phyloP scores from a whole-genome alignment of 495 filamentous ascomycete genomes.

The Aspergillus carlsbadensis region DNA sequence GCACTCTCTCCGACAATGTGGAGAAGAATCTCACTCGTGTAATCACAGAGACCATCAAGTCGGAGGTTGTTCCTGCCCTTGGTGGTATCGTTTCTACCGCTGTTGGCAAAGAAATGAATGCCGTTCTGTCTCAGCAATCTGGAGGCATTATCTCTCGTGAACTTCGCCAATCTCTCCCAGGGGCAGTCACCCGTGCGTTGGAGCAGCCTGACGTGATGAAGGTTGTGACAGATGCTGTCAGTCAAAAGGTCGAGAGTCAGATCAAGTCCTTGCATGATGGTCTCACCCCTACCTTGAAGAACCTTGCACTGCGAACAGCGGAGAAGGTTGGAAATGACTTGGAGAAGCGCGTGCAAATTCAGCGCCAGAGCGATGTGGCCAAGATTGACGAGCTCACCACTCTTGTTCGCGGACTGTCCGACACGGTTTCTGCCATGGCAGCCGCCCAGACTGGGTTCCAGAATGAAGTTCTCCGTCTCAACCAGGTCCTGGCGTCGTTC shows the following conservation, averaged over 20 bases:
- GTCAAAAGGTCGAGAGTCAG: slow-evolving; percentile 67
- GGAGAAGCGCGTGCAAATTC: slow-evolving; percentile 63
- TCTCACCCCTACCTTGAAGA: slow-evolving; percentile 65
- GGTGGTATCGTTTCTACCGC: slow-evolving; percentile 47
- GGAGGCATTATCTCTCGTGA: slow-evolving; percentile 49
- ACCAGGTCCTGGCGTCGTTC: slow-evolving; percentile 27
- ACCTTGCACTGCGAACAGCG: slow-evolving; percentile 53
- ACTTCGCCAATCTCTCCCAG: slow-evolving; percentile 54
- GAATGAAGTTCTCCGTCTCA: slow-evolving; percentile 56
- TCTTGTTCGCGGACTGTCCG: slow-evolving; percentile 67
- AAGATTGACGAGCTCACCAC: slow-evolving; percentile 84
- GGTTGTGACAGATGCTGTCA: slow-evolving; percentile 66
- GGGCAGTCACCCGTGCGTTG: slow-evolving; percentile 58
- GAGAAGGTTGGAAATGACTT: slow-evolving; percentile 63
- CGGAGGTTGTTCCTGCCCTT: slow-evolving; percentile 60
- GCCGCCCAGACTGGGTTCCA: slow-evolving; percentile 63
- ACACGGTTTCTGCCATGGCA: slow-evolving; percentile 71
- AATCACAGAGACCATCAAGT: slow-evolving; percentile 64
- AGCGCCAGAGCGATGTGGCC: slow-evolving; percentile 64
- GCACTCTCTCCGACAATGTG: slow-evolving; percentile 85
- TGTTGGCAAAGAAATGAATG: slow-evolving; percentile 61
- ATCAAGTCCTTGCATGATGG: slow-evolving; percentile 61
- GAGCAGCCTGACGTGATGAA: slow-evolving; percentile 68
- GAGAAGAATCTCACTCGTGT: slow-evolving; percentile 74
- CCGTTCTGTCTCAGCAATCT: slow-evolving; percentile 51